phyloP scores from a whole-genome alignment of 352 stramenopile species.

The Globisporangium polare region DNA sequence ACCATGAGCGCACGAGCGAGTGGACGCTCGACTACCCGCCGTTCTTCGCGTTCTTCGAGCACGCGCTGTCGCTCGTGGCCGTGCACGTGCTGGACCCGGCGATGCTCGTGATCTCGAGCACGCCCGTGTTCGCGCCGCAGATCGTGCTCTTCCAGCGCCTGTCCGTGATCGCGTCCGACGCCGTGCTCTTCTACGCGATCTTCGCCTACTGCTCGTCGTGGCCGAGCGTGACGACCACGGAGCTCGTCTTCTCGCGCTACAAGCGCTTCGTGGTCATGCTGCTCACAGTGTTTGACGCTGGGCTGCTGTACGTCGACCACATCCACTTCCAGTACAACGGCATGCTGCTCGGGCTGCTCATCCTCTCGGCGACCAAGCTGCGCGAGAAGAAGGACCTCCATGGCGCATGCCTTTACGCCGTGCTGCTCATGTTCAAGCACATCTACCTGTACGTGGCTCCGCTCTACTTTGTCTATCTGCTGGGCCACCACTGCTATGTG shows the following conservation, averaged over 20 bases:
- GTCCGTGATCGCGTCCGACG: slow-evolving; percentile 90
- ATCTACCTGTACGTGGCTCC: slow-evolving; percentile 95
- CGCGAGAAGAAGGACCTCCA: slow-evolving; percentile 76
- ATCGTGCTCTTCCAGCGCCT: slow-evolving; percentile 90
- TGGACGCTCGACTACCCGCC: slow-evolving; percentile 99
- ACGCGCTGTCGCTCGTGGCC: slow-evolving; percentile 68
- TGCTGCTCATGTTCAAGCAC: slow-evolving; percentile 97
- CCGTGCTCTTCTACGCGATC: slow-evolving; percentile 85
- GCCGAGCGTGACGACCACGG: slow-evolving; percentile 72
- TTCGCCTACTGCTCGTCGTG: slow-evolving; percentile 76
- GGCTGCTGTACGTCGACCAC: slow-evolving; percentile 96
- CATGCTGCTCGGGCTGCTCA: slow-evolving; percentile 93
- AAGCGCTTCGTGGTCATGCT: slow-evolving; percentile 75
- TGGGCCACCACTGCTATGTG: slow-evolving; percentile 89
- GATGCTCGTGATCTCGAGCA: slow-evolving; percentile 63
- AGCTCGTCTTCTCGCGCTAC: slow-evolving; percentile 51
- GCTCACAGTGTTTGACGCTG: slow-evolving; percentile 91
- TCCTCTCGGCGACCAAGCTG: slow-evolving; percentile 88
- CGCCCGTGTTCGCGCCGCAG: slow-evolving; percentile 47
- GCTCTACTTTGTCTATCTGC: slow-evolving; percentile 96
- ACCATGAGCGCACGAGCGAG: slow-evolving; percentile 93
- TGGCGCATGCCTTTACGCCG: slow-evolving; percentile 88
- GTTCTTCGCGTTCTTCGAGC: slow-evolving; percentile 97
- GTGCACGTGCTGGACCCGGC: slow-evolving; percentile 36
- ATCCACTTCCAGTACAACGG: slow-evolving; percentile 99